Base-by-base conservation (phyloP, 306 rosid species). In the Cucurbita ficifolia region DNA sequence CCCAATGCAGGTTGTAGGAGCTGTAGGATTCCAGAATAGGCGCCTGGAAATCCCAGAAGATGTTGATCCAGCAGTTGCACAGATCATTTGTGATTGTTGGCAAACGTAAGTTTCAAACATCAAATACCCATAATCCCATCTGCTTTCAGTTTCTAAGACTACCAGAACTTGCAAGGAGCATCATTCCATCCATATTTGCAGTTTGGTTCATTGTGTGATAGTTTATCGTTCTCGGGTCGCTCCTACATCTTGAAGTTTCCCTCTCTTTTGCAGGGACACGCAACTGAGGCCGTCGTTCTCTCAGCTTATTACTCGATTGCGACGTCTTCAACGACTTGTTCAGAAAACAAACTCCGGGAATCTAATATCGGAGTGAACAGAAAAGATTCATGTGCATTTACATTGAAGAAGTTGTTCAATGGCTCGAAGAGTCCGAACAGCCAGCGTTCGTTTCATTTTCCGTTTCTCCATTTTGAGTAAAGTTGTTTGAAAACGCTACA, bases 1-100 rank as follows among this genome's bases (percentile, higher is more conserved):
- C 84, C 99, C 99, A 43, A 95, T 95, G 99, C 99, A 95, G 88
- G 99, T 95, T 76, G 99, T 95, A 69, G 99, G 99, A 83, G 99
- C 99, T 73, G 99, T 95, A 75, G 99, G 99, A 45, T 95, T 95
- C 83, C 99, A 95, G 78, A 87, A 95, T 79, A 86, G 90, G 85
- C 96, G 96, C 76, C 93, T 91, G 71, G 97, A 95, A 78, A 89
- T 95, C 81, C 97, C 96, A 33, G 93, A 89, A 64, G 89, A 95
- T 13, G 78, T 88, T 52, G 87, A 91, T 82, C 96, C 96, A 19
- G 83, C 55, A 62, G 96, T 91, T 21, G 89, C 92, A 40, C 88
- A 95, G 78, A 95, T 91, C 56, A 91, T 95, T 46, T 59, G 74
- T 21, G 99, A 91, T 81, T 95, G 99, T 86, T 95, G 99, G 99